Percentiles rank a stretch among this genome's conserved stretches.
Conservation (phyloP, 1,284 basidiomycete genomes). For the Puccinia triticina region DNA sequence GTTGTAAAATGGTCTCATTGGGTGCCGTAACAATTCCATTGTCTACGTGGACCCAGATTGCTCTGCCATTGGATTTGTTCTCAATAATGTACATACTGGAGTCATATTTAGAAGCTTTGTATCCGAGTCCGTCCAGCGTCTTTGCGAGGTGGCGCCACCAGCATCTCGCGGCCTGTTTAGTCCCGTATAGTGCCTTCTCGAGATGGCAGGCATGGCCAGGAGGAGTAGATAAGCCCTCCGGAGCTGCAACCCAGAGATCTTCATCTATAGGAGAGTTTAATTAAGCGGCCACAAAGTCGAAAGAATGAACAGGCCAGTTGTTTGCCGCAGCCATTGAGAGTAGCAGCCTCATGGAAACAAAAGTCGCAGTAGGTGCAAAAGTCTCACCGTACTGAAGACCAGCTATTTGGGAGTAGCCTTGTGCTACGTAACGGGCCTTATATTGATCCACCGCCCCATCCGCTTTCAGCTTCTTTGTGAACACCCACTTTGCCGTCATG, state of each 20-base stretch:
- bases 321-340: background rate
- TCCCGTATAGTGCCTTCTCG: slow-evolving; percentile 13
- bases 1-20: background rate
- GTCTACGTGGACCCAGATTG: background rate
- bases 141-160: background rate
- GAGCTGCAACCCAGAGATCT: background rate
- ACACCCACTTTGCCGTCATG: background rate
- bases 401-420: background rate
- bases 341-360: background rate
- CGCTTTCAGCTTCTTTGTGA: background rate
- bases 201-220: background rate
- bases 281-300: background rate
- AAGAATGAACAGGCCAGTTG: background rate
- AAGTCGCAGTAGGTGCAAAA: background rate
- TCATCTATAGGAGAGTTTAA: background rate
- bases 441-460: background rate
- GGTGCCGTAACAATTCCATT: background rate
- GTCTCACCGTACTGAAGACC: background rate
- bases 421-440: background rate
- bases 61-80: background rate
- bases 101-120: background rate
- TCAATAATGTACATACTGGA: background rate
- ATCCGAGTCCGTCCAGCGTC: background rate
- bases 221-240: background rate
- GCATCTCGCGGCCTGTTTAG: slow-evolving; percentile 7